Conservation (phyloP, 768 basidiomycete genomes). For the Lactarius tabidus region DNA sequence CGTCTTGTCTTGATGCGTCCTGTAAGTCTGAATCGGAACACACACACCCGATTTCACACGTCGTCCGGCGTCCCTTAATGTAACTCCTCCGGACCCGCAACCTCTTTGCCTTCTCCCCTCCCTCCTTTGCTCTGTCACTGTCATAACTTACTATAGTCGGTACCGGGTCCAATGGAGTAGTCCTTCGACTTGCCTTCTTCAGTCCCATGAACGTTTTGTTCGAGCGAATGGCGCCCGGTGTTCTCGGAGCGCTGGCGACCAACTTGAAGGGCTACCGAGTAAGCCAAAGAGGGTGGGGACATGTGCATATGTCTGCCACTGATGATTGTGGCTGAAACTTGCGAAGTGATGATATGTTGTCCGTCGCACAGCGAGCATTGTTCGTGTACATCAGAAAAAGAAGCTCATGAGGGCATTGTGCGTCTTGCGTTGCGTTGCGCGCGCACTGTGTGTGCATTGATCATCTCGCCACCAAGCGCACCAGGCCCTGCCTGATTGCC, state of each 20-base stretch:
- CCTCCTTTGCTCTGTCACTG: neutral
- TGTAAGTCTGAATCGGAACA: neutral
- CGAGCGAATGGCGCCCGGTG: neutral
- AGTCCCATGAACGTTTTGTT: no score
- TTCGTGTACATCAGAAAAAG: neutral
- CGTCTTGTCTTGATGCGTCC: no score
- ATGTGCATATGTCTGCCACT: neutral
- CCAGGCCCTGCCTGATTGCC: neutral
- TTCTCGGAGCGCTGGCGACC: neutral
- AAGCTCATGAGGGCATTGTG: neutral
- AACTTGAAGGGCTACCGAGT: neutral
- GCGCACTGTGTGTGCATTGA: neutral
- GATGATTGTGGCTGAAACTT: neutral
- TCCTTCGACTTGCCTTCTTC: neutral
- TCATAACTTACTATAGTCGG: neutral
- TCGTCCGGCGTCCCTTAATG: neutral
- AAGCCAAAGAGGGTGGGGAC: neutral
- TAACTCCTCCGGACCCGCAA: neutral
- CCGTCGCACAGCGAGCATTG: neutral
- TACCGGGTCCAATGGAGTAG: neutral
- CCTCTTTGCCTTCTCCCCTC: neutral
- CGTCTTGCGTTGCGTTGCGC: neutral
- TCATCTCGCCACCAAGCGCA: neutral
- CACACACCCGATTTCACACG: neutral
- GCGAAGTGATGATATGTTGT: no score